Conservation (phyloP, 1,284 basidiomycete species). For the Cryptococcus wingfieldii region DNA sequence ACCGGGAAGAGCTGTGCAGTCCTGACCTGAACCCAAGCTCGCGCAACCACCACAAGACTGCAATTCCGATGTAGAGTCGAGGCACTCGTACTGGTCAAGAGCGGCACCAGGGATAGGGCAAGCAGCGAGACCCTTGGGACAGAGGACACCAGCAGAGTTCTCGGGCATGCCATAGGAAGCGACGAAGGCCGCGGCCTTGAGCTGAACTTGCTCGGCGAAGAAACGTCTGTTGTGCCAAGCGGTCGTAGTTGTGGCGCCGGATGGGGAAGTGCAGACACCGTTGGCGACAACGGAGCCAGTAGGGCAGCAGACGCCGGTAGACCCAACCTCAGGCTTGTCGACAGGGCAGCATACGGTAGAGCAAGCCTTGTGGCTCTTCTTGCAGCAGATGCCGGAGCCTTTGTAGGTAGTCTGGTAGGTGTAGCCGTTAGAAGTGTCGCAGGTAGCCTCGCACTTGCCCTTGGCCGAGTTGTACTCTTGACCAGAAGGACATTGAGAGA, state of each 20-base stretch:
- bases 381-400: conserved; percentile 22
- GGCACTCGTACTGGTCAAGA: conserved; percentile 58
- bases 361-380: conserved; percentile 15
- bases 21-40: conserved; percentile 59
- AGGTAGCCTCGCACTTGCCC: conserved; percentile 8
- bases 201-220: conserved; percentile 11
- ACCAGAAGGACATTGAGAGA: conserved; percentile 2
- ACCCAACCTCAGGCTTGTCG: conserved; percentile 22
- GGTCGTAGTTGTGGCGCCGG: neutral
- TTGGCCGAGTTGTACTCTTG: conserved; percentile 3
- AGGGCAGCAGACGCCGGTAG: conserved; percentile 24
- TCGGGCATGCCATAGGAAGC: conserved; percentile 18
- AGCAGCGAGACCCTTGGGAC: conserved; percentile 58
- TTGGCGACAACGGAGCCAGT: conserved; percentile 20
- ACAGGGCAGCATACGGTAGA: conserved; percentile 26
- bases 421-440: conserved; percentile 12
- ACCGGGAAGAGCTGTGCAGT: conserved; percentile 63
- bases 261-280: conserved; percentile 23
- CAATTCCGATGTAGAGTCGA: conserved; percentile 41
- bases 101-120: conserved; percentile 54
- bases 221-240: neutral
- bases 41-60: conserved; percentile 65
- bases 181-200: conserved; percentile 1
- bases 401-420: conserved; percentile 4
- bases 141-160: conserved; percentile 47